These are phyloP conservation scores for Botrytis fragariae DNA, from an alignment of 2,329 filamentous ascomycete species.

Conservation along the genomic window DNA sequence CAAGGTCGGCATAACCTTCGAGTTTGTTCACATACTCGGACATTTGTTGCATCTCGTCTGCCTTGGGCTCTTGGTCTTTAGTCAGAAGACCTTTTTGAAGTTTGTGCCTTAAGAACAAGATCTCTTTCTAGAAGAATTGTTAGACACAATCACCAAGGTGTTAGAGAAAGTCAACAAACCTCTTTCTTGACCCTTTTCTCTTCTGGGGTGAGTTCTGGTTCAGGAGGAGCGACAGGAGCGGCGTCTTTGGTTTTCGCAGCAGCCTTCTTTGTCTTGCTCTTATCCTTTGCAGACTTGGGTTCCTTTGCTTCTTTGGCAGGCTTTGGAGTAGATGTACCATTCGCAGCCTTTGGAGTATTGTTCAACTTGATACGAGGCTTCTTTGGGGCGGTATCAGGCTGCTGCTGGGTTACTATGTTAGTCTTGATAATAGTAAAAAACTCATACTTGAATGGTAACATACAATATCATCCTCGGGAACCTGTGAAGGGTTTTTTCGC, in stretches of 20 bases:
- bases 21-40: constrained; percentile 76
- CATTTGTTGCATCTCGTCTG: constrained; percentile 78
- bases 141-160: constrained; percentile 32
- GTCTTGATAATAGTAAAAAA: background rate
- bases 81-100: constrained; percentile 92
- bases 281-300: constrained; percentile 40
- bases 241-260: constrained; percentile 55
- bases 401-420: constrained; percentile 12
- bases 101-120: constrained; percentile 91
- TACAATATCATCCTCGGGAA: constrained; percentile 64
- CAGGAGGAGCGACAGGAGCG: constrained; percentile 50
- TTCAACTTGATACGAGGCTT: constrained; percentile 66
- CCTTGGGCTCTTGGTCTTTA: constrained; percentile 79
- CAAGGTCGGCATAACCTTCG: constrained; percentile 76
- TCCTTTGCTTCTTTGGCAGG: constrained; percentile 36
- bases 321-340: constrained; percentile 36
- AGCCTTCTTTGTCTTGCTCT: constrained; percentile 50
- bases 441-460: constrained; percentile 32
- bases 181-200: constrained; percentile 59
- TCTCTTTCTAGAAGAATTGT: constrained; percentile 57
- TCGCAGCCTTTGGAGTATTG: constrained; percentile 69
- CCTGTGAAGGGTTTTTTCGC: constrained; percentile 67
- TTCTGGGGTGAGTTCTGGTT: constrained; percentile 56
- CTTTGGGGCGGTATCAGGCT: constrained; percentile 55
- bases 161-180: constrained; percentile 41